phyloP scores from a whole-genome alignment of 495 filamentous ascomycete species.

The Trichoderma asperelloides region DNA sequence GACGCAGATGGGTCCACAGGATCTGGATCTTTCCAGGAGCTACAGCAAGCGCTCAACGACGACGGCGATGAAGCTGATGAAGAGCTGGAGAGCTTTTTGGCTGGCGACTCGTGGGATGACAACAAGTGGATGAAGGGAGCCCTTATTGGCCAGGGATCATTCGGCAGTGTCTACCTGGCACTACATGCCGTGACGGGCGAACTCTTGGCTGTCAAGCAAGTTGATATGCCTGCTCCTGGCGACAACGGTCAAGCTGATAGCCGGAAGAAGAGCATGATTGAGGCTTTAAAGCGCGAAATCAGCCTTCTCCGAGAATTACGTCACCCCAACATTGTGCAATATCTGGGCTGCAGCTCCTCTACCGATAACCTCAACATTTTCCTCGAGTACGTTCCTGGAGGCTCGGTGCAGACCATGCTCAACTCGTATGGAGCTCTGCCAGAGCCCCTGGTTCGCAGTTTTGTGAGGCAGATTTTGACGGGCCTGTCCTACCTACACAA shows the following conservation, averaged over 20 bases:
- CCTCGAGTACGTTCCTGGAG: constrained; percentile 96
- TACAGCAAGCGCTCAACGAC: constrained; percentile 60
- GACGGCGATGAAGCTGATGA: constrained; percentile 84
- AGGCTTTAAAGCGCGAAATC: constrained; percentile 93
- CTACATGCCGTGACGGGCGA: constrained; percentile 96
- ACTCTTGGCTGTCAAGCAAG: constrained; percentile 97
- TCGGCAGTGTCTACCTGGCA: constrained; percentile 92
- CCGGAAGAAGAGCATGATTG: constrained; percentile 95
- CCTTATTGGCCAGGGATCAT: constrained; percentile 92
- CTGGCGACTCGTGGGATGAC: constrained; percentile 87
- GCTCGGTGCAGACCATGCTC: constrained; percentile 94
- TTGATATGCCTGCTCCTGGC: constrained; percentile 78
- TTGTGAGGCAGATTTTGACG: constrained; percentile 90
- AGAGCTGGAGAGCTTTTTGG: constrained; percentile 69
- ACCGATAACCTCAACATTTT: constrained; percentile 97
- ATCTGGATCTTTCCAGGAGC: constrained; percentile 41
- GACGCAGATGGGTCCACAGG: constrained; percentile 68
- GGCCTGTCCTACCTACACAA: constrained; percentile 95
- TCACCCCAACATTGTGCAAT: constrained; percentile 96
- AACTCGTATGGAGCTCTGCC: constrained; percentile 93
- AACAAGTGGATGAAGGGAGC: constrained; percentile 99
- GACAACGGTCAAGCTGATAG: constrained; percentile 74
- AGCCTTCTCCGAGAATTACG: constrained; percentile 87
- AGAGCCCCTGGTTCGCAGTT: constrained; percentile 90
- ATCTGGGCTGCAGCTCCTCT: constrained; percentile 86